Conservation (phyloP, 2,329 filamentous ascomycete species). For the Botryotinia calthae region DNA sequence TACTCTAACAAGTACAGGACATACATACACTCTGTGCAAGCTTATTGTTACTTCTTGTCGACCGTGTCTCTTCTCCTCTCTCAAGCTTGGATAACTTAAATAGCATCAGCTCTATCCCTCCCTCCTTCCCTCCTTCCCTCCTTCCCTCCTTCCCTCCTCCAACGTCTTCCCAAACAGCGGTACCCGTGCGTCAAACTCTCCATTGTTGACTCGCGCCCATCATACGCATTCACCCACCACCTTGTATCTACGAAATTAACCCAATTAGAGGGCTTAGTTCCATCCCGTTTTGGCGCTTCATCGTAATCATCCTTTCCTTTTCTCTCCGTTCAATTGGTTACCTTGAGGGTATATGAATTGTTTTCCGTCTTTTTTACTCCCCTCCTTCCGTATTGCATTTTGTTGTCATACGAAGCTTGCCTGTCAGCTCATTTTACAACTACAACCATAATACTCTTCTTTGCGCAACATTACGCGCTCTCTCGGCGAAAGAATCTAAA, state of each 20-base stretch:
- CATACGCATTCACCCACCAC: not conserved
- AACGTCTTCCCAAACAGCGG: not conserved
- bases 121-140: too few species aligned
- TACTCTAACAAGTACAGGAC: too few species aligned
- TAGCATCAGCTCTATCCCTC: not conserved
- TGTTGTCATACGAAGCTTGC: not conserved
- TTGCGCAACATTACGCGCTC: not conserved
- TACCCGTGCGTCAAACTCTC: not conserved
- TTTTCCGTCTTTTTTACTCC: not conserved
- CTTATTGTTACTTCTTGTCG: not conserved
- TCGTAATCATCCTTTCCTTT: not conserved
- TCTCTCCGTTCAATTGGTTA: not conserved
- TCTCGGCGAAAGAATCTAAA: not conserved
- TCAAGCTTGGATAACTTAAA: not conserved
- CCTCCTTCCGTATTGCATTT: not conserved
- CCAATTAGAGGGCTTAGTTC: not conserved
- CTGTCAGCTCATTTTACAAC: not conserved
- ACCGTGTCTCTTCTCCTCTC: not conserved
- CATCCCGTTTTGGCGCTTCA: not conserved
- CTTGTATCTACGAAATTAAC: slow-evolving; percentile 1
- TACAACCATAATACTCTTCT: not conserved
- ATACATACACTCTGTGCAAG: too few species aligned
- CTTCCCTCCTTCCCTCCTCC: not conserved
- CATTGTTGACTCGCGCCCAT: not conserved
- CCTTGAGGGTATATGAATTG: not conserved